Percentiles rank a stretch among this genome's conserved stretches.
Evolutionary conservation across 2,329 filamentous ascomycete species (phyloP).

Genomic region (Phialophora macrospora): DNA sequence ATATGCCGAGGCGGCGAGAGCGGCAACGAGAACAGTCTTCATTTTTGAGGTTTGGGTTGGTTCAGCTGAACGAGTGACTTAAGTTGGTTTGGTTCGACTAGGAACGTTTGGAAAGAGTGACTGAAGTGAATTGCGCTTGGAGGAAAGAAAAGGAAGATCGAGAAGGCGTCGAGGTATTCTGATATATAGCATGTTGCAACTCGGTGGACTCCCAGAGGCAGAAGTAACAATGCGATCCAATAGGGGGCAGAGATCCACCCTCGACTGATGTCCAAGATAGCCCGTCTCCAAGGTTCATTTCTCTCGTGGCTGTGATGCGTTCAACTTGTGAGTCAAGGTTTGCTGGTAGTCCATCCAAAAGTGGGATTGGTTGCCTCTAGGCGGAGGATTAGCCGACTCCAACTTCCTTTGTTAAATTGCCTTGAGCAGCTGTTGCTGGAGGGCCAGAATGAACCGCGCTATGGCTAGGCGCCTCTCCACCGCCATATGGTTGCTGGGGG

Average conservation of each 20-base stretch:
- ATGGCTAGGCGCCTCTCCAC: slow-evolving; percentile 4
- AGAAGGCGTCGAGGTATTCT: background rate
- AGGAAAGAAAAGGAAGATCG: slow-evolving; percentile 10
- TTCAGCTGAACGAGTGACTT: slow-evolving; percentile 19
- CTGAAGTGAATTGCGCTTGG: slow-evolving; percentile 22
- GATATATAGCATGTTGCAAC: slow-evolving; percentile 14
- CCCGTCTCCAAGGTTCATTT: background rate
- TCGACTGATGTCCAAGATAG: background rate
- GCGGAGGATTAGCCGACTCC: slow-evolving; percentile 4
- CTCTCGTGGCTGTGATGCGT: slow-evolving; percentile 15
- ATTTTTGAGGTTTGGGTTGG: slow-evolving; percentile 12
- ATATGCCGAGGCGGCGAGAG: slow-evolving; percentile 18
- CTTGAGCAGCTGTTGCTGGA: background rate
- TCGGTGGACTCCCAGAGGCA: background rate
- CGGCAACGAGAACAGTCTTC: slow-evolving; percentile 21
- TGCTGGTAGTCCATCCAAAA: background rate
- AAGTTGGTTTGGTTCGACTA: slow-evolving; percentile 18
- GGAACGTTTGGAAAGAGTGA: slow-evolving; percentile 18
- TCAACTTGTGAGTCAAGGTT: slow-evolving; percentile 9
- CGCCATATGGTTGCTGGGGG: slow-evolving; percentile 15
- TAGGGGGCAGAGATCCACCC: slow-evolving; percentile 17
- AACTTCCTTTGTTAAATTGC: slow-evolving; percentile 13
- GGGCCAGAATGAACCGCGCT: slow-evolving; percentile 5
- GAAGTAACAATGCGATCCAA: slow-evolving; percentile 7
- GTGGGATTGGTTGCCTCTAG: slow-evolving; percentile 7